Percentiles rank a stretch among this genome's conserved stretches.
These are phyloP conservation scores for Phytophthora aleatoria DNA, from an alignment of 352 stramenopile genomes.

Conservation along the genomic window DNA sequence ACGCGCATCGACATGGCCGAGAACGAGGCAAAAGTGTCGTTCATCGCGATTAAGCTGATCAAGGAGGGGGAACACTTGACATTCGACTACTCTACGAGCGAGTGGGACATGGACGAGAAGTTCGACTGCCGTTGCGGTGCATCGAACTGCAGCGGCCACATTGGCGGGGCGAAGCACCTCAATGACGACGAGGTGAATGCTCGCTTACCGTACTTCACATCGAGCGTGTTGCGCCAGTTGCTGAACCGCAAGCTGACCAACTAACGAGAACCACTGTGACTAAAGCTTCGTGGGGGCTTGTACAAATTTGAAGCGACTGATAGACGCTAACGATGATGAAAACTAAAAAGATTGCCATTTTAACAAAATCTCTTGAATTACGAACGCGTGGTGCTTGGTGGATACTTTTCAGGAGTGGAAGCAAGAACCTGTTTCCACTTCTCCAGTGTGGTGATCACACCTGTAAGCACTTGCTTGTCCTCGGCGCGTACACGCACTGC, in stretches of 20 bases:
- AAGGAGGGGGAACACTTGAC: slow-evolving; percentile 73
- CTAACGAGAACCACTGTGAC: slow-evolving; percentile 20
- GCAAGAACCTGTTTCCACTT: slow-evolving; percentile 45
- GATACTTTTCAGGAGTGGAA: slow-evolving; percentile 36
- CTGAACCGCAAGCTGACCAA: slow-evolving; percentile 58
- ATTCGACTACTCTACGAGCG: slow-evolving; percentile 90
- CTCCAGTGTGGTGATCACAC: slow-evolving; percentile 41
- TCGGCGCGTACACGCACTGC: slow-evolving; percentile 53
- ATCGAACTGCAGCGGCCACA: slow-evolving; percentile 62
- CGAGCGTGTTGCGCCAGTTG: slow-evolving; percentile 70
- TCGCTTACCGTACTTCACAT: slow-evolving; percentile 71
- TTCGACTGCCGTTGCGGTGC: slow-evolving; percentile 86
- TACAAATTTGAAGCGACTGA: slow-evolving; percentile 8
- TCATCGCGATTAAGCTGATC: slow-evolving; percentile 81
- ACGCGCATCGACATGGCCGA: slow-evolving; percentile 81
- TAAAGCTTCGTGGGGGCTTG: background rate
- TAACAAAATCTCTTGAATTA: slow-evolving; percentile 12
- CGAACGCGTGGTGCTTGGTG: slow-evolving; percentile 32
- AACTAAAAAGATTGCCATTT: slow-evolving; percentile 18
- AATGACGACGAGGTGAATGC: slow-evolving; percentile 52
- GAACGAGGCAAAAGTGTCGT: slow-evolving; percentile 69
- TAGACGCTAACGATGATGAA: slow-evolving; percentile 10
- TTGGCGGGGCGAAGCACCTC: slow-evolving; percentile 85
- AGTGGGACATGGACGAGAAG: slow-evolving; percentile 93
- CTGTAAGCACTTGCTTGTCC: slow-evolving; percentile 53